A percentile compares a stretch with the other conserved stretches of the same genome.
Conservation (phyloP, 768 basidiomycete genomes). For the Leccinum pellstonianum region DNA sequence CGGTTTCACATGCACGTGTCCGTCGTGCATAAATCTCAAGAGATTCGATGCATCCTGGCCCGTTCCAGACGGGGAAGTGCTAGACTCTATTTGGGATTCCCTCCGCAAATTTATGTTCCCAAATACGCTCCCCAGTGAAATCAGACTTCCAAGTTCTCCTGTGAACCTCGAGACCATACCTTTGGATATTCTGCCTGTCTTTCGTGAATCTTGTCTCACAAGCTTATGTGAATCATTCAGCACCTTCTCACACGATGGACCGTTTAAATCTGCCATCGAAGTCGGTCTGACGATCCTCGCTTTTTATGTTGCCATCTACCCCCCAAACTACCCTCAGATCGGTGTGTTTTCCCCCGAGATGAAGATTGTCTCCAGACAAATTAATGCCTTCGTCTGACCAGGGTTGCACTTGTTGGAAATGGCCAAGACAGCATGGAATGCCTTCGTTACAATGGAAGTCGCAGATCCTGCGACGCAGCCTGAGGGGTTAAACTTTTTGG, state of each 20-base stretch:
- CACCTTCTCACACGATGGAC: constrained; percentile 64
- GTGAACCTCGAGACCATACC: constrained; percentile 38
- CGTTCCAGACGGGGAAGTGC: constrained; percentile 30
- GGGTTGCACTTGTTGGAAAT: constrained; percentile 76
- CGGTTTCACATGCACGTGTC: constrained; percentile 64
- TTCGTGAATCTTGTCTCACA: constrained; percentile 60
- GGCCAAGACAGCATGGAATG: constrained; percentile 79
- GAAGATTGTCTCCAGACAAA: background rate
- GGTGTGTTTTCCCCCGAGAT: constrained; percentile 42
- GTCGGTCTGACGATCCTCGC: constrained; percentile 60
- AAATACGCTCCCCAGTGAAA: constrained; percentile 19
- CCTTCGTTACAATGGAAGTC: constrained; percentile 36
- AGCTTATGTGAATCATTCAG: constrained; percentile 64
- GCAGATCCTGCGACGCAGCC: constrained; percentile 1
- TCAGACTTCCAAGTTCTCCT: constrained; percentile 28
- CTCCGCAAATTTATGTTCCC: constrained; percentile 43
- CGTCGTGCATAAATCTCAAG: constrained; percentile 50
- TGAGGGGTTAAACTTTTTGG: constrained; percentile 25
- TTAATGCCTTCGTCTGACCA: constrained; percentile 26
- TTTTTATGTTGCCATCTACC: constrained; percentile 69
- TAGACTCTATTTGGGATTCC: constrained; percentile 24
- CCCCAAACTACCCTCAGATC: constrained; percentile 77
- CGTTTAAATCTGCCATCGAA: constrained; percentile 49
- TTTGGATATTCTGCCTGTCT: constrained; percentile 37
- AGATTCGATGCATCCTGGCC: constrained; percentile 39